Evolutionary conservation across 257 asterid species (phyloP), one percentile per base, ranked within the genome.

Genomic region (Primulina tabacum): DNA sequence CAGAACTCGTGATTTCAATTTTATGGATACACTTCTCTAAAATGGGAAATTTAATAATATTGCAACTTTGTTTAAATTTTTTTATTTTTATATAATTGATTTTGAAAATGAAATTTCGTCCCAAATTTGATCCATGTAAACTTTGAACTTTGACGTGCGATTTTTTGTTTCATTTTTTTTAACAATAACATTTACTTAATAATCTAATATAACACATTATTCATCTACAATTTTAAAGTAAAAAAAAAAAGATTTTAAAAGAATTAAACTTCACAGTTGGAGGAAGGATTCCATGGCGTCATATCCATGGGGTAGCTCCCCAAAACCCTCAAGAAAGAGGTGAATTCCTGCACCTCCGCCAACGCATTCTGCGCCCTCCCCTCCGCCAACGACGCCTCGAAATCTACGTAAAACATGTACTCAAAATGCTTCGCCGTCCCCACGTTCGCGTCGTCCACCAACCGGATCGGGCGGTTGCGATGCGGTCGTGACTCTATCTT

Each of bases 281-380:
- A 38, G 30, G 89, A 77, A 6, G 91, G 91, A 43, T 76, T 58
- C 95, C 95, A 92, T 1, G 97, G 97, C 16, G 97, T 86, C 96
- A 92, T 88, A 52, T 92, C 98, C 88, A 92, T 90, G 7, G 98
- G 97, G 70, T 92, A 92, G 67, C 98, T 92, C 4, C 97, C 98
- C 64, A 92, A 72, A 20, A 92, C 97, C 80, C 98, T 75, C 85
- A 92, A 75, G 76, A 92, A 92, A 11, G 97, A 88, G 6, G 97
- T 90, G 78, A 86, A 92, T 63, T 92, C 98, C 78, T 92, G 97
- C 67, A 92, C 92, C 80, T 92, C 98, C 3, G 96, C 90, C 55
- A 92, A 66, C 0, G 98, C 98, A 53, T 88, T 92, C 67, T 92
- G 98, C 7, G 98, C 97, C 75, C 97, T 80, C 60, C 78, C 82